Evolutionary conservation across 2,329 filamentous ascomycete genomes (phyloP).

Genomic region (Neonectria ditissima): DNA sequence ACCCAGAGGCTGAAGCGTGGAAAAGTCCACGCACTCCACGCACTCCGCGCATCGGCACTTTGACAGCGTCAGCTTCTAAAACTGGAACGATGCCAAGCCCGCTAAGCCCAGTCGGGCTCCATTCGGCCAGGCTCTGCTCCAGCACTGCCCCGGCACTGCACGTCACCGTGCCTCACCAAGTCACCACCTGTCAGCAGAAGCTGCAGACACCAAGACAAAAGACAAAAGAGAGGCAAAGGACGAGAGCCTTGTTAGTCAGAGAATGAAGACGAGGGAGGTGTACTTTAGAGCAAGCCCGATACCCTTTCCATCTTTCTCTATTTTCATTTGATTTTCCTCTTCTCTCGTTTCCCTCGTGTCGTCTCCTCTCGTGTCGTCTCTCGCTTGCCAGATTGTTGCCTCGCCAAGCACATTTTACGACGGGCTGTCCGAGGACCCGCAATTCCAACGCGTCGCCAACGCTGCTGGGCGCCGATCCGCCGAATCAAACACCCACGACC

Average conservation of each 20-base stretch:
- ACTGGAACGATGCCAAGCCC: conserved; percentile 21
- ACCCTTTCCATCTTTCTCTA: neutral
- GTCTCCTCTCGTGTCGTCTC: neutral
- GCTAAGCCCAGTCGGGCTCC: conserved; percentile 15
- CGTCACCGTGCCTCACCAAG: conserved; percentile 42
- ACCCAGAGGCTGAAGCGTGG: neutral
- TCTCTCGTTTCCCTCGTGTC: neutral
- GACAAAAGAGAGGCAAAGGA: neutral
- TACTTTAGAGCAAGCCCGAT: conserved; percentile 3
- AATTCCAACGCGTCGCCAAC: conserved; percentile 35
- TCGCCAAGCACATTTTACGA: conserved; percentile 20
- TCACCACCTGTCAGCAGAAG: conserved; percentile 28
- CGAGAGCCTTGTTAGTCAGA: neutral
- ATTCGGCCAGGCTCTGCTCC: conserved; percentile 28
- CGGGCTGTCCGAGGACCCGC: conserved; percentile 30
- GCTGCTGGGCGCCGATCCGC: conserved; percentile 15
- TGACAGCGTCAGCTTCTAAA: conserved; percentile 26
- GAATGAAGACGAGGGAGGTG: conserved; percentile 27
- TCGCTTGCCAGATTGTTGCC: conserved; percentile 24
- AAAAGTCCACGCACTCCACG: neutral
- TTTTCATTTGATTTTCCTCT: neutral
- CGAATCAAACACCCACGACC: conserved; percentile 35
- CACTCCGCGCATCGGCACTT: conserved; percentile 4
- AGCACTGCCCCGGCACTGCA: conserved; percentile 45
- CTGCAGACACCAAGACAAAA: conserved; percentile 7